phyloP scores from a whole-genome alignment of 495 filamentous ascomycete genomes.

The Podospora pseudoanserina region DNA sequence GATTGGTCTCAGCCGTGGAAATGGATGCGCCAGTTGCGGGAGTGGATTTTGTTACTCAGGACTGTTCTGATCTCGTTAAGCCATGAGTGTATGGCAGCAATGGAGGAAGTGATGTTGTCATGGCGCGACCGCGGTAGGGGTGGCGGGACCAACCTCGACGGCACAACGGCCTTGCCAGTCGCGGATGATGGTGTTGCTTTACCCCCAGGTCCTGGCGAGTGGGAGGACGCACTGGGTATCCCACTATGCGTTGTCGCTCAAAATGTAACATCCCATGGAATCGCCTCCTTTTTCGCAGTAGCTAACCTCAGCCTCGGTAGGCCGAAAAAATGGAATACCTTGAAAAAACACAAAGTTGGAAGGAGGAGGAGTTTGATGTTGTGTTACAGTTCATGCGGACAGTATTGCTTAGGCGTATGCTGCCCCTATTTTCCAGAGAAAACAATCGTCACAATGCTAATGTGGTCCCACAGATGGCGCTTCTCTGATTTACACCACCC shows the following conservation, averaged over 20 bases:
- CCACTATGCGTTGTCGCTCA: conserved; percentile 92
- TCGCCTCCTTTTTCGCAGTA: neutral
- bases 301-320: conserved; percentile 45
- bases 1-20: conserved; percentile 93
- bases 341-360: conserved; percentile 85
- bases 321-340: conserved; percentile 84
- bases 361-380: conserved; percentile 90
- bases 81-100: conserved; percentile 68
- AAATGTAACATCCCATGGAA: conserved; percentile 56
- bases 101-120: conserved; percentile 75
- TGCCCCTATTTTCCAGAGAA: conserved; percentile 15
- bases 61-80: conserved; percentile 71
- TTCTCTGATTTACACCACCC: conserved; percentile 85
- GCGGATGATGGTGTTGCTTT: conserved; percentile 62
- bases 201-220: conserved; percentile 85
- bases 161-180: conserved; percentile 40
- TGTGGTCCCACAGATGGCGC: conserved; percentile 62
- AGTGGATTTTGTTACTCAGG: conserved; percentile 81
- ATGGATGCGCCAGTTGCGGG: conserved; percentile 81
- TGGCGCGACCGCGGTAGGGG: conserved; percentile 58
- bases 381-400: conserved; percentile 86
- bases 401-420: conserved; percentile 76
- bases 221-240: conserved; percentile 85
- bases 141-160: conserved; percentile 48
- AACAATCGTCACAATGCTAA: conserved; percentile 12